Conservation (phyloP, 2,329 filamentous ascomycete species). For the Mariannaea sp. region DNA sequence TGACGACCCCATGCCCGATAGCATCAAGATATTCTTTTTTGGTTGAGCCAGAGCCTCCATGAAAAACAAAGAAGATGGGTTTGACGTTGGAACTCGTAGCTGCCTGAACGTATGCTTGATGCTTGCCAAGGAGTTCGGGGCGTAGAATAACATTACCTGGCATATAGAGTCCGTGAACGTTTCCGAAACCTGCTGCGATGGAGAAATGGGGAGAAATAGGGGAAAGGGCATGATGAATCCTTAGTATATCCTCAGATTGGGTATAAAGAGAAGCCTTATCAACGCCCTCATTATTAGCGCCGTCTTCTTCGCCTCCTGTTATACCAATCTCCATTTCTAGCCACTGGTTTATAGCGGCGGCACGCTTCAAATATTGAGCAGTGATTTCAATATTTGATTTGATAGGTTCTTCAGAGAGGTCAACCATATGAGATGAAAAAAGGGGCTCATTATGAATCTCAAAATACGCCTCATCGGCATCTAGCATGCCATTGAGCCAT, state of each 20-base stretch:
- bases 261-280: conserved; percentile 98
- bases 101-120: conserved; percentile 89
- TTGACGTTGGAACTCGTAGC: conserved; percentile 76
- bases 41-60: conserved; percentile 90
- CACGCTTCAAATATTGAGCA: conserved; percentile 89
- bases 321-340: conserved; percentile 92
- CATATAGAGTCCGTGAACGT: conserved; percentile 99
- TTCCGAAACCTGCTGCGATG: conserved; percentile 97
- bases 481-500: conserved; percentile 95
- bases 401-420: conserved; percentile 89
- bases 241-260: conserved; percentile 93
- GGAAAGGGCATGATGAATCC: conserved; percentile 84
- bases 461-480: conserved; percentile 93
- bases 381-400: conserved; percentile 92
- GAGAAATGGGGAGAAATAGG: conserved; percentile 95
- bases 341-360: conserved; percentile 97
- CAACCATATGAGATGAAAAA: conserved; percentile 98
- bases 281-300: conserved; percentile 97
- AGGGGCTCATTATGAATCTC: conserved; percentile 90
- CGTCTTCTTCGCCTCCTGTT: conserved; percentile 96
- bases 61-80: conserved; percentile 99
- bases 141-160: conserved; percentile 96
- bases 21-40: conserved; percentile 90
- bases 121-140: conserved; percentile 94
- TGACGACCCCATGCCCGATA: conserved; percentile 93